Base-by-base conservation (phyloP, 495 filamentous ascomycete genomes). In the Trichoderma parareesei region DNA sequence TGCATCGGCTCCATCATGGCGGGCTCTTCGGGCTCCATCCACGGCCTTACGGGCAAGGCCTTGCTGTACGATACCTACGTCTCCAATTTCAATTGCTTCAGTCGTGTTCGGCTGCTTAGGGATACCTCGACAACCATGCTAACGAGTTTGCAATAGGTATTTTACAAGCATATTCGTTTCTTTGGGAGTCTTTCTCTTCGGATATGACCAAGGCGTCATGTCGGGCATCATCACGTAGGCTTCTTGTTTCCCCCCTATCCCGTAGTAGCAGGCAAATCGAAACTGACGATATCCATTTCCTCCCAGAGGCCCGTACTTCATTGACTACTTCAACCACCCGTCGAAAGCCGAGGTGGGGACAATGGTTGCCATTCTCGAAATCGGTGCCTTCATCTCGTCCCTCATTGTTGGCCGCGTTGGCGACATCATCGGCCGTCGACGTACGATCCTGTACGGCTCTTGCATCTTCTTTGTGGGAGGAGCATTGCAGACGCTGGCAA, bases 141-240 rank as follows among this genome's bases (percentile, higher is more conserved):
- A 38, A 44, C 62, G 20, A 2, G 20, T 33, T 57, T 57, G 11
- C 27, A 66, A 38, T 70, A 96, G 92, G 62, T 98, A 97, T 73
- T 98, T 98, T 73, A 97, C 95, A 41, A 96, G 90, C 74, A 90
- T 98, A 16, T 98, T 98, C 77, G 94, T 98, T 68, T 98, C 95
- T 61, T 82, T 98, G 72, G 94, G 94, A 35, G 94, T 98, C 37
- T 98, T 98, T 70, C 80, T 98, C 37, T 98, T 98, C 75, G 95
- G 94, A 64, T 98, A 98, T 84, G 94, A 98, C 73, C 94, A 98
- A 75, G 94, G 94, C 66, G 94, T 98, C 59, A 98, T 97, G 94
- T 98, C 95, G 66, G 95, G 94, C 49, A 96, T 98, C 71, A 97
- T 98, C 77, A 97, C 90, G 92, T 97, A 82, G 69, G 90, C 82